Base-by-base conservation (phyloP, 2,329 filamentous ascomycete genomes). In the Fusarium brevicatenulatum region DNA sequence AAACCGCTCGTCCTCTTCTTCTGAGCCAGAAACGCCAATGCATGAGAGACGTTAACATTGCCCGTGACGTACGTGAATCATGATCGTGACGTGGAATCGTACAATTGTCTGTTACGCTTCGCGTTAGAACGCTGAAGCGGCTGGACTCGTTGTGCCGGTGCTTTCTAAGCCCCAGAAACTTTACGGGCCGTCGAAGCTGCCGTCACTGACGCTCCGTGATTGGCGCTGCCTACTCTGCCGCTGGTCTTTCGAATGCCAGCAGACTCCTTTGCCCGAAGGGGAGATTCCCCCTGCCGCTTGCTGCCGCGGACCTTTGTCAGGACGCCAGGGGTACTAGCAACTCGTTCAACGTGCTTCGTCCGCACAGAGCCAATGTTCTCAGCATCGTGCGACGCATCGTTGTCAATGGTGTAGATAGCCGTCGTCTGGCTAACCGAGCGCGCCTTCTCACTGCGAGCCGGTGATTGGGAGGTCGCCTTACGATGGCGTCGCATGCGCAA, bases 381-480 rank as follows among this genome's bases (percentile, higher is more conserved):
- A 16, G 89, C 88, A 74, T 94, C 92, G 68, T 92, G 89, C 25
- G 90, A 91, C 18, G 90, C 87, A 75, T 92, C 90, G 72, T 92
- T 91, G 76, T 92, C 90, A 63, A 91, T 87, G 50, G 77, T 75
- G 76, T 91, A 91, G 66, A 90, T 91, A 6, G 92, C 93, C 18
- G 92, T 91, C 7, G 91, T 93, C 81, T 94, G 93, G 81, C 92
- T 95, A 63, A 93, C 88, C 2, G 94, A 93, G 53, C 93, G 88
- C 61, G 86, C 83, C 83, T 91, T 92, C 64, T 91, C 89, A 55
- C 81, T 87, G 76, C 85, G 87, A 66, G 84, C 88, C 39, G 87
- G 93, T 61, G 88, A 92, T 73, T 88, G 89, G 25, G 88, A 92
- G 43, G 84, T 85, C 83, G 84, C 85, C 83, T 91, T 93, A 76